Percentiles rank a stretch among this genome's conserved stretches.
Conservation (phyloP, 345 rosid species). For the Ceriops decandra region DNA sequence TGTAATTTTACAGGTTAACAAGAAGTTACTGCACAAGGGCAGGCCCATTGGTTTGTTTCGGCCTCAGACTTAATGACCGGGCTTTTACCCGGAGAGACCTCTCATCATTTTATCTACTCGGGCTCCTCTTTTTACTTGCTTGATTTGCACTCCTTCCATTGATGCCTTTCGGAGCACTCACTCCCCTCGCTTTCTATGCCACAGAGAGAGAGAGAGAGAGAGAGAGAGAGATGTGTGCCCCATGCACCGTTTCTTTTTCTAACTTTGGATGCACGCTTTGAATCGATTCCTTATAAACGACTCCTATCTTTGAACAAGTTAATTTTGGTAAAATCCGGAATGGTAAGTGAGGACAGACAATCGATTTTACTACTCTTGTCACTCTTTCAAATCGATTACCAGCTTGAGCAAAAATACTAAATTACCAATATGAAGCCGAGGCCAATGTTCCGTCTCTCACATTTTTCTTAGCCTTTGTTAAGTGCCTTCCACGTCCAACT, state of each 20-base stretch:
- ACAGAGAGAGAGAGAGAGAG: too few relatives aligned
- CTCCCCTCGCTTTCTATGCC: neutral
- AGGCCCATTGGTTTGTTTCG: constrained; percentile 8
- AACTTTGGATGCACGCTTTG: constrained; percentile 50
- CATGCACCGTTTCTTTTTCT: constrained; percentile 1
- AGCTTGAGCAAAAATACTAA: too few relatives aligned
- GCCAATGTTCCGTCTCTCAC: too few relatives aligned
- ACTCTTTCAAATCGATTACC: too few relatives aligned
- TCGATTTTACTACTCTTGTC: too few relatives aligned
- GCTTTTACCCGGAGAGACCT: constrained; percentile 13
- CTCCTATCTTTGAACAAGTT: constrained; percentile 18
- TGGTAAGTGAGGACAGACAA: too few relatives aligned
- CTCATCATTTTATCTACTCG: neutral
- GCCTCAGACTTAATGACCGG: constrained; percentile 23
- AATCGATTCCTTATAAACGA: constrained; percentile 37
- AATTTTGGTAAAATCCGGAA: constrained; percentile 11
- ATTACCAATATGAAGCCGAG: too few relatives aligned
- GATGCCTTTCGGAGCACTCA: constrained; percentile 35
- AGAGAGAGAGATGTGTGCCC: neutral
- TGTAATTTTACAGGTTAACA: neutral
- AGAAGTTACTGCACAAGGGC: constrained; percentile 12
- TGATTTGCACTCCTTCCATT: constrained; percentile 39
- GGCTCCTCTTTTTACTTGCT: constrained; percentile 25
- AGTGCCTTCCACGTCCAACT: too few relatives aligned
- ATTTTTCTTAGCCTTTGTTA: too few relatives aligned